phyloP scores from a whole-genome alignment of 108 stramenopile species.

The Nitzschia sp. region DNA sequence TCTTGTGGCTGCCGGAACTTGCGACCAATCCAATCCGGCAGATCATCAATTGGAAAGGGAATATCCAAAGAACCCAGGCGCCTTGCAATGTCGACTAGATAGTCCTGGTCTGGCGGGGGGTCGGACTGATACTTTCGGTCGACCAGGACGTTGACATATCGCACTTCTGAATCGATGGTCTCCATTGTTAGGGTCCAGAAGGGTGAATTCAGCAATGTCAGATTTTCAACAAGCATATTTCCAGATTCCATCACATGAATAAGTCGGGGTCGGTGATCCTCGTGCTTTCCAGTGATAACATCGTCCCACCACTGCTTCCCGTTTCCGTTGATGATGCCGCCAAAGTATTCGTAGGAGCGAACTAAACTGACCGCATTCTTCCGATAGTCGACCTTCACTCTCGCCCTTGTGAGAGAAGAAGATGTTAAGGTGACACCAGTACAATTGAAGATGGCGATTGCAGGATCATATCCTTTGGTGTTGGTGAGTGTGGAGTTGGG shows the following conservation, averaged over 20 bases:
- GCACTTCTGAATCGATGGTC: conserved; percentile 30
- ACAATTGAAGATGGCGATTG: conserved; percentile 32
- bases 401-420: conserved; percentile 3
- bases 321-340: conserved; percentile 34
- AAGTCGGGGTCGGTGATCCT: conserved; percentile 27
- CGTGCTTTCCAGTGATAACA: conserved; percentile 7
- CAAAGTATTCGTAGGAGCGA: not conserved
- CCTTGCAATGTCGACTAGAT: not conserved
- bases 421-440: conserved; percentile 22
- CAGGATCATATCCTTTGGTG: conserved; percentile 32
- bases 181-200: conserved; percentile 38
- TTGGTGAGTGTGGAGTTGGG: conserved; percentile 2
- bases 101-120: not conserved
- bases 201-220: conserved; percentile 34
- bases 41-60: conserved; percentile 19
- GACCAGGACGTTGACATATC: conserved; percentile 34
- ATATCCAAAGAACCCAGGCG: conserved; percentile 11
- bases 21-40: conserved; percentile 36
- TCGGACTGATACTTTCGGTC: conserved; percentile 30
- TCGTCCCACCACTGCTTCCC: conserved; percentile 42
- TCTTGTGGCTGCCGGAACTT: conserved; percentile 28
- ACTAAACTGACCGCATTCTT: conserved; percentile 10
- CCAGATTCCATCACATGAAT: conserved; percentile 23
- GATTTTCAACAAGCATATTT: conserved; percentile 34
- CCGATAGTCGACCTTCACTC: conserved; percentile 3